Evolutionary conservation across 164 flowering plant genomes (phyloP), one percentile per base, ranked within the genome.

Genomic region (Dillenia turbinata): DNA sequence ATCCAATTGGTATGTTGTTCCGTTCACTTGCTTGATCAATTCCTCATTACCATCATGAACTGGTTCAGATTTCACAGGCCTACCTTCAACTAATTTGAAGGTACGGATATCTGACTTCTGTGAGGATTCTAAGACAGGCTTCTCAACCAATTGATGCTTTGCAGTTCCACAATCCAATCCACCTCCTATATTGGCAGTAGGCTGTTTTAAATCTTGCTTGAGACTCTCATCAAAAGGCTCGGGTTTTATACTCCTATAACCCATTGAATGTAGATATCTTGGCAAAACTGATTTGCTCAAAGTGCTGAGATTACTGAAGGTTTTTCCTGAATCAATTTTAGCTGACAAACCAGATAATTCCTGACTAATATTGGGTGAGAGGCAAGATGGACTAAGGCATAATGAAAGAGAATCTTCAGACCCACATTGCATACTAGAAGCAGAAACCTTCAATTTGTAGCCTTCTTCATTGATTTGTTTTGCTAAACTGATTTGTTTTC

Each of bases 201-300:
- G 59, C 65, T 11, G 14, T 66, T 5, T 46, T 53, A 59, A 19
- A 17, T 49, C 57, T 61, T 13, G 56, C 50, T 67, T 69, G 11
- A 43, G 5, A 62, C 61, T 57, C 65, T 71, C 79, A 44, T 76
- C 89, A 60, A 66, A 50, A 49, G 83, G 85, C 65, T 87, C 89
- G 6, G 79, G 58, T 64, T 87, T 87, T 14, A 81, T 73, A 44
- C 52, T 52, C 53, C 64, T 62, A 50, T 13, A 12, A 56, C 45
- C 61, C 57, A 45, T 67, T 6, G 15, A 14, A 51, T 60, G 72
- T 17, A 40, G 10, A 33, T 52, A 64, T 15, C 47, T 24, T 9
- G 69, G n/a, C 45, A 60, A 16, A 1, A 52, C 58, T 11, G 51
- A 26, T 3, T 19, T 48, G 43, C 15, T 48, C 9, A 75, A 46